phyloP scores from a whole-genome alignment of 345 rosid genomes.

The Rhizophora apiculata region DNA sequence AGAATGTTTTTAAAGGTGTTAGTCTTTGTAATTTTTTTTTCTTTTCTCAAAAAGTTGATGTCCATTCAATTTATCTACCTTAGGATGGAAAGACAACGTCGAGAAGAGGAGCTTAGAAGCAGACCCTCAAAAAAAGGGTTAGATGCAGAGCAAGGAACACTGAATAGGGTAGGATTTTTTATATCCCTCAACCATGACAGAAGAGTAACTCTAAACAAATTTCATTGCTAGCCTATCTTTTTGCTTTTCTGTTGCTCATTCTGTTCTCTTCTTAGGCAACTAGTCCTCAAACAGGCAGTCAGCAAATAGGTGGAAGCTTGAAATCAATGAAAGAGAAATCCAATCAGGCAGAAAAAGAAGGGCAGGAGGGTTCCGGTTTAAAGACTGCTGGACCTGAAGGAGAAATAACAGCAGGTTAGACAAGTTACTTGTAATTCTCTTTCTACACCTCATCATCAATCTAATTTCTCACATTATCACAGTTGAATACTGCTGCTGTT shows the following conservation, averaged over 20 bases:
- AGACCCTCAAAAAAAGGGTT: conserved; percentile 16
- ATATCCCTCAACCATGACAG: neutral
- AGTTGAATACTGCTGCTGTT: neutral
- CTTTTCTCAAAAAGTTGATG: neutral
- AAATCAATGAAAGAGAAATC: conserved; percentile 23
- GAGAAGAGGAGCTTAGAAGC: conserved; percentile 23
- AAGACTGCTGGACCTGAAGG: conserved; percentile 19
- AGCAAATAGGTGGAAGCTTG: conserved; percentile 18
- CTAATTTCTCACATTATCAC: neutral
- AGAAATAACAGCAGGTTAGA: conserved; percentile 21
- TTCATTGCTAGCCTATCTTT: neutral
- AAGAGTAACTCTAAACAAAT: neutral
- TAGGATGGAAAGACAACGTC: conserved; percentile 32
- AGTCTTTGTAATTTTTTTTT: neutral
- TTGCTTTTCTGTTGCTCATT: neutral
- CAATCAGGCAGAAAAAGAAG: conserved; percentile 14
- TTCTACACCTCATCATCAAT: neutral
- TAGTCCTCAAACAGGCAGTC: conserved; percentile 19
- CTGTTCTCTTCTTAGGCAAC: conserved; percentile 11
- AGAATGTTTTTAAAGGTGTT: neutral
- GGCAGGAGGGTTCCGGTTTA: conserved; percentile 16
- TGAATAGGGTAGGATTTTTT: conserved; percentile 16
- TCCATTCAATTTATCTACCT: neutral
- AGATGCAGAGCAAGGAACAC: conserved; percentile 16
- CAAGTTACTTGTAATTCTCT: neutral